Evolutionary conservation across 805 yeast genomes (phyloP).

Genomic region (Barnettozyma sucrosica): DNA sequence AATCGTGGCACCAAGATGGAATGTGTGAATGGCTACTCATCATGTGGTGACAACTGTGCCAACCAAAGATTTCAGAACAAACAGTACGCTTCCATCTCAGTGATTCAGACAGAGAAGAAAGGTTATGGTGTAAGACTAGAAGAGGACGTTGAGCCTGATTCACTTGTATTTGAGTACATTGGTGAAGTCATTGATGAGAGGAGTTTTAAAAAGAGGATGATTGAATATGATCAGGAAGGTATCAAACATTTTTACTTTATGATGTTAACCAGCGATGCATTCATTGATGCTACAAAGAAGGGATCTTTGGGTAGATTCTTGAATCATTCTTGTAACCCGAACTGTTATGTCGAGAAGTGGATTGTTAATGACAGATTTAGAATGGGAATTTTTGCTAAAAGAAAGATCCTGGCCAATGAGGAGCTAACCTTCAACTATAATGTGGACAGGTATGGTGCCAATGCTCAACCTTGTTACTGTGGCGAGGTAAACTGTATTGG

Average conservation of each 20-base stretch:
- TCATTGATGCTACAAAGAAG: slow-evolving; percentile 87
- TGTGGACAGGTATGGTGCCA: slow-evolving; percentile 94
- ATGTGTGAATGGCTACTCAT: slow-evolving; percentile 63
- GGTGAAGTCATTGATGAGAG: slow-evolving; percentile 89
- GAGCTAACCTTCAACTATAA: slow-evolving; percentile 82
- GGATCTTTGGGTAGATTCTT: slow-evolving; percentile 90
- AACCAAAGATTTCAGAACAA: slow-evolving; percentile 84
- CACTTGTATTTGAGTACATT: slow-evolving; percentile 85
- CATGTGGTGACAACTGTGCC: slow-evolving; percentile 74
- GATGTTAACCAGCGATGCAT: slow-evolving; percentile 91
- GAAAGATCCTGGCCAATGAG: slow-evolving; percentile 68
- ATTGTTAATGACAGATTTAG: slow-evolving; percentile 83
- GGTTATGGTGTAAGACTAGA: slow-evolving; percentile 88
- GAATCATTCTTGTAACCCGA: slow-evolving; percentile 93
- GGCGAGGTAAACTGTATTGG: slow-evolving; percentile 91
- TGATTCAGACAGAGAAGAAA: slow-evolving; percentile 76
- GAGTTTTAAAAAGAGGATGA: slow-evolving; percentile 68
- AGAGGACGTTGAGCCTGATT: slow-evolving; percentile 46
- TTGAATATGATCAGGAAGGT: slow-evolving; percentile 61
- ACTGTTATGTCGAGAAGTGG: slow-evolving; percentile 96
- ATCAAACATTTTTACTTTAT: slow-evolving; percentile 86
- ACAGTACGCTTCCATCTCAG: slow-evolving; percentile 69
- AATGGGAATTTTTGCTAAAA: slow-evolving; percentile 92
- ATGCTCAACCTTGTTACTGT: slow-evolving; percentile 90
- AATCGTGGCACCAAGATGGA: slow-evolving; percentile 89